phyloP scores from a whole-genome alignment of 768 basidiomycete species.

The Suillus spraguei region DNA sequence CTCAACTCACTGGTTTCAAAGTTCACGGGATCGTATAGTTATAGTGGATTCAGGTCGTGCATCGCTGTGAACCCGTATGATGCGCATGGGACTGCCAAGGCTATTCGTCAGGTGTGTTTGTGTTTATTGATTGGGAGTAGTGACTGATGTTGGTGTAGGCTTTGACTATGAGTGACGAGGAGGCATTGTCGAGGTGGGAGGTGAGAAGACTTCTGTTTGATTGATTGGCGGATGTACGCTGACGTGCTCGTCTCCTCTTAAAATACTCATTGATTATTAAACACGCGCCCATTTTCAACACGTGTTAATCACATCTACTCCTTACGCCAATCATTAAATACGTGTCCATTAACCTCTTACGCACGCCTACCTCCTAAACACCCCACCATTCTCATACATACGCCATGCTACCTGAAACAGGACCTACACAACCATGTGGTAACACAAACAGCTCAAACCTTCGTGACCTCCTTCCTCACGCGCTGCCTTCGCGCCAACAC shows the following conservation, averaged over 20 bases:
- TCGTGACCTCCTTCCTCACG: conserved; percentile 77
- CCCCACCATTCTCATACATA: no score
- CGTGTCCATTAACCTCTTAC: no score
- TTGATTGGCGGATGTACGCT: not conserved
- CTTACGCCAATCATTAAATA: no score
- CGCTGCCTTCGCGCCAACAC: conserved; percentile 72
- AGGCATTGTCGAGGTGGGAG: conserved; percentile 77
- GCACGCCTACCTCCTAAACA: no score
- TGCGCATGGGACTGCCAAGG: conserved; percentile 78
- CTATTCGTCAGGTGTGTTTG: conserved; percentile 56
- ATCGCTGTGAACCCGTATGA: conserved; percentile 90
- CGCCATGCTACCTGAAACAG: conserved; percentile 22
- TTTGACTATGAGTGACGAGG: conserved; percentile 75
- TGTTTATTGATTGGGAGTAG: not conserved
- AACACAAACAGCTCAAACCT: conserved; percentile 85
- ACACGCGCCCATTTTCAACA: not conserved
- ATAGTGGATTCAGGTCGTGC: conserved; percentile 84
- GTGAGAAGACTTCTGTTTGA: conserved; percentile 35
- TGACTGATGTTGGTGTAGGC: conserved; percentile 39
- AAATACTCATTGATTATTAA: not conserved
- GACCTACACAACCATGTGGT: conserved; percentile 86
- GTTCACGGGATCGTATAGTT: conserved; percentile 88
- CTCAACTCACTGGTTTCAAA: conserved; percentile 30
- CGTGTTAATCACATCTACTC: no score
- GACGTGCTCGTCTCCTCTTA: not conserved